phyloP scores from a whole-genome alignment of 2,329 filamentous ascomycete species.

The Colletotrichum endophyticum region DNA sequence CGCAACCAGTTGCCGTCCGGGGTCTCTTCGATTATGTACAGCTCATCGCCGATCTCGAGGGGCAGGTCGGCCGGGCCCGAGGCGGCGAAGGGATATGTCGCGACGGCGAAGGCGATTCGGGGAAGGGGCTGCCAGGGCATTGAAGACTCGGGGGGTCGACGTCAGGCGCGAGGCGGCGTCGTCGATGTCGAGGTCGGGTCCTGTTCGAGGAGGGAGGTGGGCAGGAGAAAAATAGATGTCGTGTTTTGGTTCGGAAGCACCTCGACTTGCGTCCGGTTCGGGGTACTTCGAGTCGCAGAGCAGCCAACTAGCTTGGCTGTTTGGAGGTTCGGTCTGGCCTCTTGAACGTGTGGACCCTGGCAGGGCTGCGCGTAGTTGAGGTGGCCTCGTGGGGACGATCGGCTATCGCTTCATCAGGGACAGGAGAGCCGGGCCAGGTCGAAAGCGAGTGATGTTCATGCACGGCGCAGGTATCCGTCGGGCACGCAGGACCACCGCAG shows the following conservation, averaged over 20 bases:
- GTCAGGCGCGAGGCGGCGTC: neutral
- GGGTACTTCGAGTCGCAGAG: neutral
- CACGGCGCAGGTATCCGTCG: neutral
- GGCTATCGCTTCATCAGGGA: conserved; percentile 21
- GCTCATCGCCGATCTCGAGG: conserved; percentile 95
- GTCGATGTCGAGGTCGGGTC: neutral
- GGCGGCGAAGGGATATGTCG: conserved; percentile 91
- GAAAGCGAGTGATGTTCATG: neutral
- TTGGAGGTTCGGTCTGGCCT: neutral
- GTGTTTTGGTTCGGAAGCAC: neutral
- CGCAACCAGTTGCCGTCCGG: conserved; percentile 92
- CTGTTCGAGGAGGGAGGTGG: neutral
- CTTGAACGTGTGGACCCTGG: conserved; percentile 16
- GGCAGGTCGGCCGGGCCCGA: conserved; percentile 89
- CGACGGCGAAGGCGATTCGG: conserved; percentile 96
- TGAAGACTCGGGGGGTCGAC: conserved; percentile 29
- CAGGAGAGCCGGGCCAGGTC: conserved; percentile 1
- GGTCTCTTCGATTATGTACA: conserved; percentile 98
- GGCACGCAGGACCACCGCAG: neutral
- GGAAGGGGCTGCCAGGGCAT: conserved; percentile 99
- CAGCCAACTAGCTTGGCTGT: neutral
- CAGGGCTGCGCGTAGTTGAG: conserved; percentile 16
- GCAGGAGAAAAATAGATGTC: neutral
- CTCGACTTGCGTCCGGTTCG: neutral
- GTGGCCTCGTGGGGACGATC: conserved; percentile 19